Percentiles rank a stretch among this genome's conserved stretches.
These are phyloP conservation scores for Trypanosoma avium DNA, from an alignment of 208 protist species.

Conservation along the genomic window DNA sequence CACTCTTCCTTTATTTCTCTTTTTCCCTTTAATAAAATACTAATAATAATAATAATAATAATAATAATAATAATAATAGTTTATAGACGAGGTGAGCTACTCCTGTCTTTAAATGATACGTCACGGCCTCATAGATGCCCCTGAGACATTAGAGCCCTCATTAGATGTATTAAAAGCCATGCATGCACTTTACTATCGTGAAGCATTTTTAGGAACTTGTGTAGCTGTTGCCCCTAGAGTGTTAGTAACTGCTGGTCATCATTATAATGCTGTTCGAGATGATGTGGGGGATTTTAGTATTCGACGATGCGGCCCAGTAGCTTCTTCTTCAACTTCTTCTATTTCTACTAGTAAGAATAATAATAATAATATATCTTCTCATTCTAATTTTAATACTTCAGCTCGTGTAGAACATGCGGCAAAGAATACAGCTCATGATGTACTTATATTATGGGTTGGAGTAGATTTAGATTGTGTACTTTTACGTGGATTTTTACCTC, in stretches of 20 bases:
- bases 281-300: conserved; percentile 82
- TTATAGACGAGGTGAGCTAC: neutral
- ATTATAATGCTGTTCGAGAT: conserved; percentile 76
- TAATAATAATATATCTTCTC: no score
- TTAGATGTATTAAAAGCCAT: conserved; percentile 35
- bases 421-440: conserved; percentile 61
- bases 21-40: conserved; percentile 2
- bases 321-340: no score
- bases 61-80: neutral
- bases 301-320: no score
- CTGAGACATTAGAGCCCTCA: conserved; percentile 36
- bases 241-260: conserved; percentile 75
- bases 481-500: conserved; percentile 72
- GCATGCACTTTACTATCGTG: conserved; percentile 76
- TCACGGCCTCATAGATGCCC: conserved; percentile 44
- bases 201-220: conserved; percentile 75
- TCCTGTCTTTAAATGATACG: conserved; percentile 47
- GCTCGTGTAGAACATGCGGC: conserved; percentile 56
- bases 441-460: conserved; percentile 74
- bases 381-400: no score
- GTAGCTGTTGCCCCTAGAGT: conserved; percentile 59
- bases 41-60: neutral
- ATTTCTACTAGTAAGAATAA: no score
- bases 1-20: neutral
- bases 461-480: conserved; percentile 28